Evolutionary conservation across 495 filamentous ascomycete genomes (phyloP), one percentile per base, ranked within the genome.

Genomic region (Xylaria cubensis): DNA sequence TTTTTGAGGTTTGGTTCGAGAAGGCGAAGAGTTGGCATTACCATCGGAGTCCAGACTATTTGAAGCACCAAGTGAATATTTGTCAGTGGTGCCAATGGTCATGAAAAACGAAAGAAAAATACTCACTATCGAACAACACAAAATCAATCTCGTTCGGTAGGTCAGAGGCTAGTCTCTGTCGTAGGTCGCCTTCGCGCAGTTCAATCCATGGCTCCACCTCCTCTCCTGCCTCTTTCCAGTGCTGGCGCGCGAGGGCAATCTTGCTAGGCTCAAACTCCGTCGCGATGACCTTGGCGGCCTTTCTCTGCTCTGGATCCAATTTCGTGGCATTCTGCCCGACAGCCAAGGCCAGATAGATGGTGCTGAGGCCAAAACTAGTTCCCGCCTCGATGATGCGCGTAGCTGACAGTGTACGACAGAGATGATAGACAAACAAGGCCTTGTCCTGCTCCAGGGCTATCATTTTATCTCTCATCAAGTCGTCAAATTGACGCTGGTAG

Each of bases 291-390:
- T 77, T 81, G 6, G 83, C 86, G 21, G 29, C 29, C 24, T 62
- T 48, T 39, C 42, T 70, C 17, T 36, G 46, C 21, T 75, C 67
- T 36, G 61, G 59, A 15, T 17, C 51, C n/a, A 69, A 32, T 13
- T 39, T 61, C 24, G 24, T 24, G 3, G 56, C 80, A 39, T 83
- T 86, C 58, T 83, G 77, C 0, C 78, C 81, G 17, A 88, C 84
- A 1, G 87, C 89, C 2, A 90, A 76, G 0, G 86, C 86, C 24
- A 90, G 83, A 64, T 90, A 89, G 70, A 90, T 90, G 0, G 88
- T 89, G 63, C 84, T 87, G 2, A 90, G 87, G 15, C 89, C 88
- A 67, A 85, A 90, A 63, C 84, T 86, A 6, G 88, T 90, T 8
- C 88, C 88, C 0, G 84, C 86, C 70, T 90, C 88, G 24, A 90